A percentile compares a stretch with the other conserved stretches of the same genome.
Conservation (phyloP, 192 early-diverging fungal genomes). For the Backusella westeae region DNA sequence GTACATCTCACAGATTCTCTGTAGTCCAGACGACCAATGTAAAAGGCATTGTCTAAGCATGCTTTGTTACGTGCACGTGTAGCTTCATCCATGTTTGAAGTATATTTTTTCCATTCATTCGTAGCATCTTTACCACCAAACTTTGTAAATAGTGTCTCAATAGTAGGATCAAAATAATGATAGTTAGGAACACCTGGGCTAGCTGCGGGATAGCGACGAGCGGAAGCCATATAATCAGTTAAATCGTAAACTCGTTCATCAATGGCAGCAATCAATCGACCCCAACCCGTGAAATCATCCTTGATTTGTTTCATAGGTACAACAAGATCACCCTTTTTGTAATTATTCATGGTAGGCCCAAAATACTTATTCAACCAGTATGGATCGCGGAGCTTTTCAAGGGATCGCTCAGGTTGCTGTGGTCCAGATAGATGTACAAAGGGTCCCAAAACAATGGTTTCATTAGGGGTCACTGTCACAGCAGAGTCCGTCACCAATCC, state of each 20-base stretch:
- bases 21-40: slow-evolving; percentile 78
- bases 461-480: slow-evolving; percentile 33
- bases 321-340: slow-evolving; percentile 60
- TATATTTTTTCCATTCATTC: slow-evolving; percentile 46
- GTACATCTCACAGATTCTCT: slow-evolving; percentile 73
- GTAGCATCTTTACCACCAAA: slow-evolving; percentile 56
- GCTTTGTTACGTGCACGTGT: slow-evolving; percentile 42
- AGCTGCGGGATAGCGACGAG: slow-evolving; percentile 39
- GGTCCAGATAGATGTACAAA: slow-evolving; percentile 33
- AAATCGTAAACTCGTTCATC: slow-evolving; percentile 66
- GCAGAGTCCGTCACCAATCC: slow-evolving; percentile 40
- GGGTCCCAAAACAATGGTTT: slow-evolving; percentile 21
- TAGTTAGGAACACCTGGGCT: slow-evolving; percentile 42
- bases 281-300: slow-evolving; percentile 37
- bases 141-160: slow-evolving; percentile 61
- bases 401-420: slow-evolving; percentile 39
- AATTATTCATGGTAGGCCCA: slow-evolving; percentile 44
- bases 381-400: slow-evolving; percentile 35
- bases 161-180: slow-evolving; percentile 52
- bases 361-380: slow-evolving; percentile 53
- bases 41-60: slow-evolving; percentile 85
- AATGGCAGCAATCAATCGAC: slow-evolving; percentile 55
- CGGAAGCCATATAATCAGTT: slow-evolving; percentile 56
- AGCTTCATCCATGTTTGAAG: slow-evolving; percentile 30
- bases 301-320: slow-evolving; percentile 48